Base-by-base conservation (phyloP, 106 monocot species). In the Cymbidium sinense region DNA sequence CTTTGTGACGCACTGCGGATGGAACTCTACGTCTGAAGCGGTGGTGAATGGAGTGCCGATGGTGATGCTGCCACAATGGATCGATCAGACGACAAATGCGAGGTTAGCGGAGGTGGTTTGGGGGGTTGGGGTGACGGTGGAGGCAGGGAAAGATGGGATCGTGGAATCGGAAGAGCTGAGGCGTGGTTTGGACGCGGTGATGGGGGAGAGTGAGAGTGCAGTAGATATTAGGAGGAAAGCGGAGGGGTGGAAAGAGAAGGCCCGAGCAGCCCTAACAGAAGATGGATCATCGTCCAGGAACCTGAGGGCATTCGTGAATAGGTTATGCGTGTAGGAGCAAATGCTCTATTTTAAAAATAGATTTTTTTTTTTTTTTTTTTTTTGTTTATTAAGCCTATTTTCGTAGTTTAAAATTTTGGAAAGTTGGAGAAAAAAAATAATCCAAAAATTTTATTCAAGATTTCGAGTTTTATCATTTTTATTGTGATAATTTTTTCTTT, bases 1-100 rank as follows among this genome's bases (percentile, higher is more conserved):
- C 39, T 82, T 86, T 70, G 74, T 82, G 29, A 86, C 82, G 10
- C 86, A 86, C 70, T 86, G 82, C 64, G 79, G 79, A 8, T 78
- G 83, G 79, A 75, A 79, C 39, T 75, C 84, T 19, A 54, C 58
- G 43, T 50, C 25, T 51, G 77, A 64, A 73, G 43, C 47, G 28
- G 36, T 76, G 55, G 41, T 61, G 15, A 36, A 6, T 1, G 83
- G 64, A 1, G 70, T 43, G 39, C 70, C 70, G 43, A 79, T n/a
- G 33, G 86, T 77, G 12, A 77, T 41, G 78, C 25, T 75, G 43
- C 79, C 76, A 10, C 79, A 73, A 31, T 80, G 84, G 80, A 18
- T 30, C 8, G 77, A 77, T 9, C 80, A 77, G 47, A 11, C 1
- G 69, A 58, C 64, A 50, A 72, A 77, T 11, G 62, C 74, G 37